These are phyloP conservation scores for Schoenoplectus tabernaemontani DNA, from an alignment of 202 grass and related monocot species.

Conservation along the genomic window DNA sequence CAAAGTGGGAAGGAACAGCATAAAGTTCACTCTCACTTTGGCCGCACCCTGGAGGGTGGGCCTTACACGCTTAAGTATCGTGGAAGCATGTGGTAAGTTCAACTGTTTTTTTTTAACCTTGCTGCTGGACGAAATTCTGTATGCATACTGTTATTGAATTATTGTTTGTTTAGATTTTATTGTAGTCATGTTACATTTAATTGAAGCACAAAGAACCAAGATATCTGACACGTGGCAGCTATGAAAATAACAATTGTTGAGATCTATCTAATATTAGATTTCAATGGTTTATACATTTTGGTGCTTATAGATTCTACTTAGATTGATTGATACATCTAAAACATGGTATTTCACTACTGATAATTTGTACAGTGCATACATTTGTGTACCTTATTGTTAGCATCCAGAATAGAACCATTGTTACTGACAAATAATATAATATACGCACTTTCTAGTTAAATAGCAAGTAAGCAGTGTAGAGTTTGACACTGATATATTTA, in stretches of 20 bases:
- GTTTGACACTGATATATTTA: background rate
- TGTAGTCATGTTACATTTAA: background rate
- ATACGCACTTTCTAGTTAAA: background rate
- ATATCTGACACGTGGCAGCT: background rate
- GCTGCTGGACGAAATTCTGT: background rate
- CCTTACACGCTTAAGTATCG: conserved; percentile 97
- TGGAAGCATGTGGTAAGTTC: conserved; percentile 91
- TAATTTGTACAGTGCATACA: background rate
- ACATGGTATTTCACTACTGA: background rate
- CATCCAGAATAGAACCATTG: background rate
- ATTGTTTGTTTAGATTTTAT: background rate
- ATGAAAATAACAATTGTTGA: conserved; percentile 4
- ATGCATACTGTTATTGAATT: background rate
- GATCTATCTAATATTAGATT: background rate
- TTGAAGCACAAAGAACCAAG: background rate
- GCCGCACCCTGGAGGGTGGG: conserved; percentile 76
- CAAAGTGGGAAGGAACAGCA: conserved; percentile 92
- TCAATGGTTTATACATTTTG: background rate
- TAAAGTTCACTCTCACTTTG: conserved; percentile 94
- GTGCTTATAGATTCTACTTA: background rate
- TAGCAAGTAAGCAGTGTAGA: background rate
- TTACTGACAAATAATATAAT: background rate
- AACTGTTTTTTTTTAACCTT: background rate
- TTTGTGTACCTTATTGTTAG: background rate
- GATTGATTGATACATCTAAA: background rate